Base-by-base conservation (phyloP, 2,329 filamentous ascomycete genomes). In the Penicillium carneum region DNA sequence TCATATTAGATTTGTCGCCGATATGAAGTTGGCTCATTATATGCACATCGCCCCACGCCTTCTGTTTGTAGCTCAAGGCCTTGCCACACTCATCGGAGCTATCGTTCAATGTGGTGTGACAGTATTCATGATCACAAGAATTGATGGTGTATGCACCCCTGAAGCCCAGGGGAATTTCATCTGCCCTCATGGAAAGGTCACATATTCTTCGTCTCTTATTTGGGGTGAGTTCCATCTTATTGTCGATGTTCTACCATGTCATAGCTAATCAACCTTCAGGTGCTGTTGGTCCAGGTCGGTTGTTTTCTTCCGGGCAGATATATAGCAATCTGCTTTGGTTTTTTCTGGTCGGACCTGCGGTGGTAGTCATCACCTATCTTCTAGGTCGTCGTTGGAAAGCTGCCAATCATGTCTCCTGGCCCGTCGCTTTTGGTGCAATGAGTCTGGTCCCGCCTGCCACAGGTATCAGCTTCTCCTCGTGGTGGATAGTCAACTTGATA, bases 251-350 rank as follows among this genome's bases (percentile, higher is more conserved):
- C 3, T n/a, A 4, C 8, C 20, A 26, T 16, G 5, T 43, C 18
- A 39, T 47, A 18, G 34, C 45, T 58, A 36, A 47, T n/a, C 10
- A 18, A 23, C 9, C 26, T 60, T 12, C 16, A 80, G 76, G 76
- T 53, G 85, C 87, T 52, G 87, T 92, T 59, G 90, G 90, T 0
- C 89, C 90, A 0, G 81, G 82, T 1, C 85, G 89, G 45, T 88
- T 90, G 71, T 92, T 91, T 72, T 86, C 84, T 54, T 80, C 84
- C 2, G 82, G 82, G 1, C 84, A 86, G 38, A 81, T 89, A 3
- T 92, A 91, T 71, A 81, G 84, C 3, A 82, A 82, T 11, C 80
- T 92, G 29, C 85, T 89, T 62, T 91, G 84, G 83, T 91, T 90
- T 78, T 91, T 88, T 84, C 83, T 91, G 34, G 82, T 88, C 41